phyloP scores from a whole-genome alignment of 1,139 yeast species.

The Taiozyma sp. region DNA sequence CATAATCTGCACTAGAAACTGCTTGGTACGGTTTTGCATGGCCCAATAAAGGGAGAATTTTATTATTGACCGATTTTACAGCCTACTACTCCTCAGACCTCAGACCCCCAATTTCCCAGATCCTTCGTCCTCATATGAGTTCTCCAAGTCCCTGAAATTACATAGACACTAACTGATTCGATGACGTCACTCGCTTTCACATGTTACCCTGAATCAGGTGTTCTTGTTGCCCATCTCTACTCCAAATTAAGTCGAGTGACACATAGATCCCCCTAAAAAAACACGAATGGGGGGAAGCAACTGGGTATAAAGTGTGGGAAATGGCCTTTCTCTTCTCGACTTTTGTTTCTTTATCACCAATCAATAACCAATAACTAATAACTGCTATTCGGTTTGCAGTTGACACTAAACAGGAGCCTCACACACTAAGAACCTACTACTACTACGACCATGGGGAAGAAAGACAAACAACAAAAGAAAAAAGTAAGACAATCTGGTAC shows the following conservation, averaged over 20 bases:
- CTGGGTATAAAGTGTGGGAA: neutral
- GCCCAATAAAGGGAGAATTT: too few species aligned
- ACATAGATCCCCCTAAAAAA: neutral
- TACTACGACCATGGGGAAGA: slow-evolving; percentile 19
- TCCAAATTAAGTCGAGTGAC: neutral
- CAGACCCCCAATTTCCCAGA: too few species aligned
- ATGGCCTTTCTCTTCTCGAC: neutral
- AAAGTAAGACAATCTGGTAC: slow-evolving; percentile 17
- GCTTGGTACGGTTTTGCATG: too few species aligned
- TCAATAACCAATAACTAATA: too few species aligned
- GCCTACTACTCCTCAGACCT: too few species aligned
- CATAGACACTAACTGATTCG: too few species aligned
- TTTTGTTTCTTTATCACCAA: neutral
- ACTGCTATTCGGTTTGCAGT: neutral
- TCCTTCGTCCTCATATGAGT: too few species aligned
- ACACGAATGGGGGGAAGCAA: neutral
- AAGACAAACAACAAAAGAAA: slow-evolving; percentile 19
- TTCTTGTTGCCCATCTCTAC: neutral
- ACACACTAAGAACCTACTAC: neutral
- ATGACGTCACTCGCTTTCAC: neutral
- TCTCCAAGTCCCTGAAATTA: too few species aligned
- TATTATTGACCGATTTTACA: too few species aligned
- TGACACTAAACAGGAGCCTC: neutral
- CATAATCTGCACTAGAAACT: too few species aligned
- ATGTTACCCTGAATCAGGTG: neutral